A percentile compares a stretch with the other conserved stretches of the same genome.
Conservation (phyloP, 805 yeast species). For the Metschnikowia drakensbergensis region DNA sequence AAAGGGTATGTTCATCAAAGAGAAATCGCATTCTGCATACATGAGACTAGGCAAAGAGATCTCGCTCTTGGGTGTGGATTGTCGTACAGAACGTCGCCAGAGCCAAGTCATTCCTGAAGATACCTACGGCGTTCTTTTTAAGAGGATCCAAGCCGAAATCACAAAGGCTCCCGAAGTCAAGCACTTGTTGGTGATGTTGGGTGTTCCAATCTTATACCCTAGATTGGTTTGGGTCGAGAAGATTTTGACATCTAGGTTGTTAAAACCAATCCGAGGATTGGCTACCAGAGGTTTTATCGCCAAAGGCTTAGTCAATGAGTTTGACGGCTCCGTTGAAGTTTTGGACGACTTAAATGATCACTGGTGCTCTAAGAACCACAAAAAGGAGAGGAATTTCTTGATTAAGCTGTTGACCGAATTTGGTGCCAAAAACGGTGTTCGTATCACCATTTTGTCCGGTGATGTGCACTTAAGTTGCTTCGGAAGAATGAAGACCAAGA, state of each 20-base stretch:
- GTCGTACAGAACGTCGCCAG: slow-evolving; percentile 83
- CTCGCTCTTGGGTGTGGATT: slow-evolving; percentile 78
- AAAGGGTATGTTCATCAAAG: slow-evolving; percentile 67
- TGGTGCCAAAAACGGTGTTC: slow-evolving; percentile 58
- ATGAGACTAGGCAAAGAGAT: slow-evolving; percentile 71
- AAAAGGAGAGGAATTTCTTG: slow-evolving; percentile 73
- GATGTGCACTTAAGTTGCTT: slow-evolving; percentile 90
- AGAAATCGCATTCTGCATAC: slow-evolving; percentile 63
- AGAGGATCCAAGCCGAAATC: slow-evolving; percentile 56
- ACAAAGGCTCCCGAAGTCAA: slow-evolving; percentile 52
- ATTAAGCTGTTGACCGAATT: slow-evolving; percentile 59
- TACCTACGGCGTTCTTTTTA: slow-evolving; percentile 60
- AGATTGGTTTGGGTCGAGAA: slow-evolving; percentile 88
- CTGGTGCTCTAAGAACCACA: slow-evolving; percentile 91
- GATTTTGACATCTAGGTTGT: slow-evolving; percentile 53
- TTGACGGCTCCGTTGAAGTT: slow-evolving; percentile 87
- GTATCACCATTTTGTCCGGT: slow-evolving; percentile 85
- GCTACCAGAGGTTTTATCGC: slow-evolving; percentile 58
- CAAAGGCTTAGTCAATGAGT: slow-evolving; percentile 79
- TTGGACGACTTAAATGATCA: slow-evolving; percentile 93
- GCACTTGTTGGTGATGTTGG: slow-evolving; percentile 79
- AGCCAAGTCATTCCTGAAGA: slow-evolving; percentile 49
- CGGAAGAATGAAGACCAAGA: slow-evolving; percentile 66
- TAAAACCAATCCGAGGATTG: slow-evolving; percentile 59
- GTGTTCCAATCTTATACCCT: slow-evolving; percentile 95